phyloP scores from a whole-genome alignment of 2,329 filamentous ascomycete species.

The Xylaria sp. region DNA sequence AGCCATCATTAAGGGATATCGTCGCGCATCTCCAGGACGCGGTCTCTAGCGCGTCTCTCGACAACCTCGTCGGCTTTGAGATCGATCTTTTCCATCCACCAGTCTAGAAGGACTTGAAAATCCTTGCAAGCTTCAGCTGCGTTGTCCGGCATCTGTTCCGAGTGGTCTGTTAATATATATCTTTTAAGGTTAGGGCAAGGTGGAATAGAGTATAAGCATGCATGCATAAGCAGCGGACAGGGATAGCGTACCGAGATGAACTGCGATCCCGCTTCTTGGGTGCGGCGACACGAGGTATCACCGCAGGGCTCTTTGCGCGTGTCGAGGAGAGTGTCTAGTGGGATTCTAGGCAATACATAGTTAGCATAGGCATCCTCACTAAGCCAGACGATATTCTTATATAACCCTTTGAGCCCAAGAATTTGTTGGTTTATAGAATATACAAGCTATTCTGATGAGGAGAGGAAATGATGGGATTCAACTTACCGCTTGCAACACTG shows the following conservation, averaged over 20 bases:
- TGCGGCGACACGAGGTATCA: conserved; percentile 2
- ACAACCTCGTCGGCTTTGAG: conserved; percentile 10
- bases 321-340: conserved; percentile 2
- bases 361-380: neutral
- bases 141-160: conserved; percentile 24
- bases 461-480: neutral
- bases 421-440: no score
- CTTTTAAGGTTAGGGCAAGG: neutral
- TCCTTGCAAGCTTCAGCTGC: conserved; percentile 26
- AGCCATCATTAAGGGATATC: conserved; percentile 8
- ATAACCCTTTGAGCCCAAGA: no score
- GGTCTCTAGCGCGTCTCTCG: conserved; percentile 1
- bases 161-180: neutral
- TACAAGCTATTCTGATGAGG: neutral
- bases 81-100: conserved; percentile 32
- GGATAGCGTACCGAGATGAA: conserved; percentile 27
- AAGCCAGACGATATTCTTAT: no score
- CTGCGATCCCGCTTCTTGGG: neutral
- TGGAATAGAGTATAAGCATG: neutral
- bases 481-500: conserved; percentile 38
- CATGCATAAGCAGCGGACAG: neutral
- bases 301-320: conserved; percentile 17
- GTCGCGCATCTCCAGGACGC: conserved; percentile 19
- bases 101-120: conserved; percentile 24
- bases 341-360: conserved; percentile 7